phyloP scores from a whole-genome alignment of 129 eudicot species.

The Chrysanthemum lavandulifolium region DNA sequence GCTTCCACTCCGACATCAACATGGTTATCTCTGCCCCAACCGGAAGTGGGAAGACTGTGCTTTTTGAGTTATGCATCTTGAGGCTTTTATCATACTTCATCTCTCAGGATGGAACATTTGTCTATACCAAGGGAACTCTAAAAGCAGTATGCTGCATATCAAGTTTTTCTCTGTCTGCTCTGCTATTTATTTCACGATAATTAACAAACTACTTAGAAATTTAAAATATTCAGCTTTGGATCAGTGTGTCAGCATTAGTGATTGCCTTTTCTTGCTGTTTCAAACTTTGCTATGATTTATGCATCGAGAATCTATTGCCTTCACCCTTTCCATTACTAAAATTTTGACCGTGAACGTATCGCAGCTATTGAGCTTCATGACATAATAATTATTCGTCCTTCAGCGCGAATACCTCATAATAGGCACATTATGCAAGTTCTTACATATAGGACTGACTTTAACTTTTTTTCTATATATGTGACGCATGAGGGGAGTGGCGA shows the following conservation, averaged over 20 bases:
- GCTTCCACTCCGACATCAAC: conserved; percentile 85
- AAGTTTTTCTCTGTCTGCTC: conserved; percentile 21
- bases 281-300: conserved; percentile 20
- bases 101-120: conserved; percentile 65
- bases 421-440: no score
- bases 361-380: no score
- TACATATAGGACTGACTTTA: no score
- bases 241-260: no score
- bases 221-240: no score
- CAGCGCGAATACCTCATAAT: no score
- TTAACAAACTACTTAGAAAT: conserved; percentile 7
- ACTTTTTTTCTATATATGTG: no score
- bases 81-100: conserved; percentile 86
- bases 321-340: conserved; percentile 16
- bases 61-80: conserved; percentile 92
- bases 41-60: conserved; percentile 98
- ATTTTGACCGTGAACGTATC: no score
- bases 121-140: conserved; percentile 70
- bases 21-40: conserved; percentile 99
- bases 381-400: no score
- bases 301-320: conserved; percentile 12
- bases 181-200: conserved; percentile 8
- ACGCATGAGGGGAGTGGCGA: no score
- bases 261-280: conserved; percentile 6
- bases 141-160: conserved; percentile 69